Conservation (phyloP, 352 stramenopile genomes). For the Phytophthora ohioensis region DNA sequence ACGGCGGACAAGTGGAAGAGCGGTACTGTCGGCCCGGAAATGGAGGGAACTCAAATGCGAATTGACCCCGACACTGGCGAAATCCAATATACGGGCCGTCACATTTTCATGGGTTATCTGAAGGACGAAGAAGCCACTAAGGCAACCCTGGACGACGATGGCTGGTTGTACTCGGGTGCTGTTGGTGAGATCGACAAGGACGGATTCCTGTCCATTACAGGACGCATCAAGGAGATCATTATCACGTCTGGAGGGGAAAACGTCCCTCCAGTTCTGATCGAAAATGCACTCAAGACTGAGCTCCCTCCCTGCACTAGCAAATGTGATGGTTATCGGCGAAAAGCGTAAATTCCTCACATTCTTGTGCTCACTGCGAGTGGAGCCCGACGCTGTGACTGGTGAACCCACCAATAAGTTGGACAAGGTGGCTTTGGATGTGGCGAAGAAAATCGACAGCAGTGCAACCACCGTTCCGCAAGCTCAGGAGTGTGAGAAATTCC, state of each 20-base stretch:
- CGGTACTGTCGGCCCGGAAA: constrained; percentile 73
- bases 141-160: constrained; percentile 75
- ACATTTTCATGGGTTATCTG: constrained; percentile 84
- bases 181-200: constrained; percentile 83
- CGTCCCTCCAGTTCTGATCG: constrained; percentile 89
- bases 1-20: constrained; percentile 87
- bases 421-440: constrained; percentile 66
- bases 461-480: constrained; percentile 87
- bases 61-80: constrained; percentile 59
- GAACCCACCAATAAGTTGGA: constrained; percentile 79
- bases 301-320: constrained; percentile 82
- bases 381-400: constrained; percentile 61
- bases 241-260: constrained; percentile 94
- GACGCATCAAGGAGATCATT: constrained; percentile 95
- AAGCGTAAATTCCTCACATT: constrained; percentile 92
- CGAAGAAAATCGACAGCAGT: constrained; percentile 62
- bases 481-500: constrained; percentile 69
- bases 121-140: constrained; percentile 62
- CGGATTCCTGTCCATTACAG: constrained; percentile 93
- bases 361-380: constrained; percentile 83
- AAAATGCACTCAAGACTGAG: constrained; percentile 88
- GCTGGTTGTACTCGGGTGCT: constrained; percentile 94
- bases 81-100: constrained; percentile 71
- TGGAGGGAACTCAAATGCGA: constrained; percentile 58
- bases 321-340: constrained; percentile 92